phyloP scores from a whole-genome alignment of 1,139 yeast species.

The Yamadazyma membranifaciens region DNA sequence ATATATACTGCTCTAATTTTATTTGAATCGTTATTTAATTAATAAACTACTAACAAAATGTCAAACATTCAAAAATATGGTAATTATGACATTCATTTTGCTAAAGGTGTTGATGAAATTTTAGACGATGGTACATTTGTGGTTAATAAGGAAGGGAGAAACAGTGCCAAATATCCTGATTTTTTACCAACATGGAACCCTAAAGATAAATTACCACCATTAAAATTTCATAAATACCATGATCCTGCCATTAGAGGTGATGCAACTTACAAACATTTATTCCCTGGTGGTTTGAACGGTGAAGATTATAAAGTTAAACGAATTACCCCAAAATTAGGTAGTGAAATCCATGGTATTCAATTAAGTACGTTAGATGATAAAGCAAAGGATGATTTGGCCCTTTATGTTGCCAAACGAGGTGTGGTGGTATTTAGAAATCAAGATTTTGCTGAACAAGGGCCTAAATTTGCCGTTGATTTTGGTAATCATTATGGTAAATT shows the following conservation, averaged over 20 bases:
- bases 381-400: constrained; percentile 61
- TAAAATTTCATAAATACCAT: constrained; percentile 43
- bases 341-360: constrained; percentile 56
- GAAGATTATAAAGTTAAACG: constrained; percentile 25
- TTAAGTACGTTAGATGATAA: constrained; percentile 45
- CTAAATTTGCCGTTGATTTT: constrained; percentile 47
- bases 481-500: constrained; percentile 66
- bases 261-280: constrained; percentile 46
- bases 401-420: constrained; percentile 60
- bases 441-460: constrained; percentile 55
- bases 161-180: constrained; percentile 31
- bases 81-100: constrained; percentile 42
- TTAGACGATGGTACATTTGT: constrained; percentile 36
- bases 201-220: constrained; percentile 38
- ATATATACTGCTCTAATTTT: no score
- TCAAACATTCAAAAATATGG: constrained; percentile 23
- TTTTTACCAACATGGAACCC: constrained; percentile 53
- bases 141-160: constrained; percentile 25
- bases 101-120: constrained; percentile 36
- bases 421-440: constrained; percentile 65
- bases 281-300: constrained; percentile 26
- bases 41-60: no score
- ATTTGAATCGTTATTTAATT: no score
- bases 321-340: constrained; percentile 63
- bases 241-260: constrained; percentile 59